Conservation (phyloP, 441 rosid species). For the Erodium moschatum region DNA sequence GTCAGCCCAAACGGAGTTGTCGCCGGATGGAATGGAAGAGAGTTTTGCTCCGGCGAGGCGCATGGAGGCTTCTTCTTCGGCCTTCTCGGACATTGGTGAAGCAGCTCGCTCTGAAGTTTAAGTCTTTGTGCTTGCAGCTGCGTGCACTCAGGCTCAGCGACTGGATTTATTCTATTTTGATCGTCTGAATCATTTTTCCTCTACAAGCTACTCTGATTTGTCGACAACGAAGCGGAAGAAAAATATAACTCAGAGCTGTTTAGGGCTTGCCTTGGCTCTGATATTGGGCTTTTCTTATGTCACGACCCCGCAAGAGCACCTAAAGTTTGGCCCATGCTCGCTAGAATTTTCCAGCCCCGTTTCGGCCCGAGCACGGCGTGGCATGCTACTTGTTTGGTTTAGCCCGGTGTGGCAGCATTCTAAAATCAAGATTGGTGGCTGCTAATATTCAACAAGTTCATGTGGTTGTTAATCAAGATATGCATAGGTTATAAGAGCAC, state of each 20-base stretch:
- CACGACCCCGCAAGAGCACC: too few relatives aligned
- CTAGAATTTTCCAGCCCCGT: too few relatives aligned
- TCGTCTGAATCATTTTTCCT: neutral
- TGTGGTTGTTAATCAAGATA: too few relatives aligned
- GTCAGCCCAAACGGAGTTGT: conserved; percentile 76
- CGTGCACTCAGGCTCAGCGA: neutral
- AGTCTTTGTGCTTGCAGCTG: neutral
- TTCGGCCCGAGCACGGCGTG: too few relatives aligned
- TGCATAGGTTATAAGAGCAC: too few relatives aligned
- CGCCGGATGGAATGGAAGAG: conserved; percentile 54
- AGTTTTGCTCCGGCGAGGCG: conserved; percentile 31
- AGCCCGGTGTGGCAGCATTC: too few relatives aligned
- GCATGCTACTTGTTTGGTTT: too few relatives aligned
- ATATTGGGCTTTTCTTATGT: neutral
- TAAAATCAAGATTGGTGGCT: too few relatives aligned
- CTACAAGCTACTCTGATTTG: neutral
- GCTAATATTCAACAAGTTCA: too few relatives aligned
- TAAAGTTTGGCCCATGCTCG: too few relatives aligned
- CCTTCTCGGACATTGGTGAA: conserved; percentile 7
- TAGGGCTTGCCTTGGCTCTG: neutral
- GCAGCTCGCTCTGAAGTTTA: neutral
- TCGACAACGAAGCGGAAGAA: neutral
- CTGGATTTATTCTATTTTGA: neutral
- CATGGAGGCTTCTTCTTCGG: conserved; percentile 31
- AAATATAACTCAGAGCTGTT: neutral